A percentile compares a stretch with the other conserved stretches of the same genome.
Conservation (phyloP, 805 yeast genomes). For the Komagataella ulmi region DNA sequence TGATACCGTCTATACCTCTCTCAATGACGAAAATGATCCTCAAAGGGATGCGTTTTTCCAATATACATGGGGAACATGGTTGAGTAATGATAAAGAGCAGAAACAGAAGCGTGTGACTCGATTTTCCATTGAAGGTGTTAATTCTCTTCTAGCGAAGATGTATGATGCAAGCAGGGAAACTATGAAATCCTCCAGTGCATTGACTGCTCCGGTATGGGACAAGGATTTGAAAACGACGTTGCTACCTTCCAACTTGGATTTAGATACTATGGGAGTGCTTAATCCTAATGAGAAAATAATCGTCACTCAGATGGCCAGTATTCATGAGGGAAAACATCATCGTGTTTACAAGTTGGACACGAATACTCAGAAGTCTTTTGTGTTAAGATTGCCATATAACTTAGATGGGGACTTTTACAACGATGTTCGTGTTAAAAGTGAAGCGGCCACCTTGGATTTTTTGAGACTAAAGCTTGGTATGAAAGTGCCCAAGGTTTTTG, state of each 20-base stretch:
- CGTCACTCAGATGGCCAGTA: constrained; percentile 63
- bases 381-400: constrained; percentile 79
- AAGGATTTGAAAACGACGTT: constrained; percentile 8
- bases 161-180: constrained; percentile 22
- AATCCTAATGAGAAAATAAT: constrained; percentile 29
- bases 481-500: constrained; percentile 60
- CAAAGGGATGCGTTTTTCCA: constrained; percentile 63
- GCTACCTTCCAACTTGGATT: constrained; percentile 34
- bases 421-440: constrained; percentile 63
- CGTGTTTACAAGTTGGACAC: constrained; percentile 67
- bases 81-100: constrained; percentile 62
- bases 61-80: constrained; percentile 95
- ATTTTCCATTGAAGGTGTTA: constrained; percentile 72
- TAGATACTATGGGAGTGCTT: constrained; percentile 27
- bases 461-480: constrained; percentile 47
- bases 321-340: constrained; percentile 93
- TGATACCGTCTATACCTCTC: constrained; percentile 32
- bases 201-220: constrained; percentile 8
- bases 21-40: constrained; percentile 53
- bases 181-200: constrained; percentile 13
- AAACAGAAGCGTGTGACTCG: constrained; percentile 65
- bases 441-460: constrained; percentile 90
- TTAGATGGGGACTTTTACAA: constrained; percentile 54
- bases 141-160: constrained; percentile 33
- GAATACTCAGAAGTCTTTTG: constrained; percentile 44